A percentile compares a stretch with the other conserved stretches of the same genome.
Conservation (phyloP, 129 eudicot species). For the Flaveria trinervia region DNA sequence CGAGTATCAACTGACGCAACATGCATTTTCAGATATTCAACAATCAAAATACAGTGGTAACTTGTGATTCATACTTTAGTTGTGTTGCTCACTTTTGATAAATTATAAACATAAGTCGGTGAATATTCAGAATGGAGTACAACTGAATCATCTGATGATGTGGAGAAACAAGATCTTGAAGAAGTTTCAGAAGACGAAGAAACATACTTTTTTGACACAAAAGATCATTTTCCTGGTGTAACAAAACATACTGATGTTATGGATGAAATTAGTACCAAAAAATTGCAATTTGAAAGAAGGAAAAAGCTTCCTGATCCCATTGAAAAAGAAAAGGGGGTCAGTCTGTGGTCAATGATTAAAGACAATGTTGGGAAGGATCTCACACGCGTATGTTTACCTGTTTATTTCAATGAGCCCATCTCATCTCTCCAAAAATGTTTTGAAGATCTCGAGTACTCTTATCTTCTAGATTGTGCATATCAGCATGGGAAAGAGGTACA, state of each 20-base stretch:
- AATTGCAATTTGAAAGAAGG: constrained; percentile 53
- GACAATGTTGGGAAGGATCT: constrained; percentile 88
- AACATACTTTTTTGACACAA: constrained; percentile 58
- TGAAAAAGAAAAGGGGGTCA: constrained; percentile 80
- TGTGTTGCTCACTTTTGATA: not conserved
- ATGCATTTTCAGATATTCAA: constrained; percentile 47
- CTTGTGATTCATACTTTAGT: not conserved
- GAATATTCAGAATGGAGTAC: constrained; percentile 70
- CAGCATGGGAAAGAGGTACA: constrained; percentile 73
- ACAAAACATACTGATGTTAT: constrained; percentile 31
- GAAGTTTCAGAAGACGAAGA: constrained; percentile 85
- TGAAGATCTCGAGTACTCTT: constrained; percentile 84
- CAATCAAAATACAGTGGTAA: constrained; percentile 64
- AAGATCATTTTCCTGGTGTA: constrained; percentile 50
- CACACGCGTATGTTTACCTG: constrained; percentile 81
- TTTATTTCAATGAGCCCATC: constrained; percentile 82
- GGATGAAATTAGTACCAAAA: constrained; percentile 19
- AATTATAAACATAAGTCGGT: constrained; percentile 3
- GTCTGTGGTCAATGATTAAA: constrained; percentile 87
- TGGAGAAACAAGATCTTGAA: constrained; percentile 77
- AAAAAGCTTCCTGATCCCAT: constrained; percentile 75
- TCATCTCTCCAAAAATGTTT: constrained; percentile 83
- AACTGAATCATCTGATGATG: constrained; percentile 84
- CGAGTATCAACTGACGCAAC: constrained; percentile 56
- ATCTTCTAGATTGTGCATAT: constrained; percentile 83